phyloP scores from a whole-genome alignment of 345 rosid species.

The Noccaea caerulescens region DNA sequence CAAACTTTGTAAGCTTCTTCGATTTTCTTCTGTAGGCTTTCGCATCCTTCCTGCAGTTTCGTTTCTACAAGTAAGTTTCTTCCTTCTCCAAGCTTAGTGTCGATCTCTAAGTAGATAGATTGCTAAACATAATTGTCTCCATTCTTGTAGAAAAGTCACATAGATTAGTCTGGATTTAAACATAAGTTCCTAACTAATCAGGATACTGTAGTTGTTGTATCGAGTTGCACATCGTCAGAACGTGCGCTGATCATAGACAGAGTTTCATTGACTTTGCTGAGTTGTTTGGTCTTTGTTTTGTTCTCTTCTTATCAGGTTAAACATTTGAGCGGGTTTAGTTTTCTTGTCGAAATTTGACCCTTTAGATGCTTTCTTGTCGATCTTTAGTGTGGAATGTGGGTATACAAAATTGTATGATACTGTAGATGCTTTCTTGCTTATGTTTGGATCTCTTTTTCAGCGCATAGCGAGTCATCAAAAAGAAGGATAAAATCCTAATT shows the following conservation, averaged over 20 bases:
- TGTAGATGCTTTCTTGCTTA: slow-evolving; percentile 15
- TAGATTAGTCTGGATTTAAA: not conserved
- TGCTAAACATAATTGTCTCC: not conserved
- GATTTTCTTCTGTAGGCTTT: no score
- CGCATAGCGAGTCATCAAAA: not conserved
- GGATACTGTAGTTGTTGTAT: not conserved
- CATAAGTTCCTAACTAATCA: not conserved
- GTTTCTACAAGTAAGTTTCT: not conserved
- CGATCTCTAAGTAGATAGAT: not conserved
- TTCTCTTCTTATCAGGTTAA: not conserved
- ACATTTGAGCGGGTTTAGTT: not conserved
- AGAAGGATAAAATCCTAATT: not conserved
- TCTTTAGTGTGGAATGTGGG: not conserved
- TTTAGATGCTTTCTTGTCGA: not conserved
- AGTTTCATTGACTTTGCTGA: not conserved
- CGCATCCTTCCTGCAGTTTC: not conserved
- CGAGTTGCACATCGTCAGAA: not conserved
- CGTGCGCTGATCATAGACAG: not conserved
- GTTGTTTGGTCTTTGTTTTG: slow-evolving; percentile 11
- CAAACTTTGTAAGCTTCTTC: not conserved
- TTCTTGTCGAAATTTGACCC: not conserved
- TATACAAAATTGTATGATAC: not conserved
- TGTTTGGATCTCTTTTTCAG: slow-evolving; percentile 24
- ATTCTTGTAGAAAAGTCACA: not conserved
- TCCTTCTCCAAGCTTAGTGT: not conserved